A percentile compares a stretch with the other conserved stretches of the same genome.
phyloP scores from a whole-genome alignment of 164 flowering plant species.

The Kalanchoe fedtschenkoi region DNA sequence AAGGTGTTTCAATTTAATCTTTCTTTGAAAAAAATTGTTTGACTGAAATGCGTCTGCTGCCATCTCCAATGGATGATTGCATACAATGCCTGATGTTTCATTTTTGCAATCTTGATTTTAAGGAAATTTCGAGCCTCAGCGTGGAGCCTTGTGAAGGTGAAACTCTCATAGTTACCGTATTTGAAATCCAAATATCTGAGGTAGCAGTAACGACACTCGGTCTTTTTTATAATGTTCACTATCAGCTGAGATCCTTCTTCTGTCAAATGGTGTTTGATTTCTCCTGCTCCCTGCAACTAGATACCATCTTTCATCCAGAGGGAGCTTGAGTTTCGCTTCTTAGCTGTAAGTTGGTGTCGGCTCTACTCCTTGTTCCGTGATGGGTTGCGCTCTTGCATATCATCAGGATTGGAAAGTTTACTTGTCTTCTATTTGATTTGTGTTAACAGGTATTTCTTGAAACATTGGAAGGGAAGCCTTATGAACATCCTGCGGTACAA shows the following conservation, averaged over 20 bases:
- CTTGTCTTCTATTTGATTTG: not conserved
- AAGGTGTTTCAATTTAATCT: constrained; percentile 17
- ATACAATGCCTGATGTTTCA: not conserved
- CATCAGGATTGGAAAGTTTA: not conserved
- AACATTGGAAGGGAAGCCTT: constrained; percentile 52
- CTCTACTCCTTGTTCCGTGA: not conserved
- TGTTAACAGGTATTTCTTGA: constrained; percentile 53
- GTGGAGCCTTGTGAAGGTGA: constrained; percentile 92
- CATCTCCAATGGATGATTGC: not conserved
- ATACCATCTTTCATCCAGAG: constrained; percentile 69
- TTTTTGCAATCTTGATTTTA: constrained; percentile 14
- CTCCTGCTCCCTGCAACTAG: constrained; percentile 23
- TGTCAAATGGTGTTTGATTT: not conserved
- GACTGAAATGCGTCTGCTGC: too few species aligned
- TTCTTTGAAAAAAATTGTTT: too few species aligned
- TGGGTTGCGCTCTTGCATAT: not conserved
- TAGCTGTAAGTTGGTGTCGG: constrained; percentile 49
- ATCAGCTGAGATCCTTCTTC: not conserved
- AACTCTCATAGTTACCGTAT: constrained; percentile 65
- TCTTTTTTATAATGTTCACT: not conserved
- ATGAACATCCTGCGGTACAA: constrained; percentile 49
- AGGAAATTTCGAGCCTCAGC: constrained; percentile 93
- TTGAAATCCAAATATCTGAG: constrained; percentile 71
- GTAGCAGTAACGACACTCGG: too few species aligned
- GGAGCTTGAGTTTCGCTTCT: constrained; percentile 88